Percentiles rank a stretch among this genome's conserved stretches.
Conservation (phyloP, 352 stramenopile genomes). For the Vaucheria bursata region DNA sequence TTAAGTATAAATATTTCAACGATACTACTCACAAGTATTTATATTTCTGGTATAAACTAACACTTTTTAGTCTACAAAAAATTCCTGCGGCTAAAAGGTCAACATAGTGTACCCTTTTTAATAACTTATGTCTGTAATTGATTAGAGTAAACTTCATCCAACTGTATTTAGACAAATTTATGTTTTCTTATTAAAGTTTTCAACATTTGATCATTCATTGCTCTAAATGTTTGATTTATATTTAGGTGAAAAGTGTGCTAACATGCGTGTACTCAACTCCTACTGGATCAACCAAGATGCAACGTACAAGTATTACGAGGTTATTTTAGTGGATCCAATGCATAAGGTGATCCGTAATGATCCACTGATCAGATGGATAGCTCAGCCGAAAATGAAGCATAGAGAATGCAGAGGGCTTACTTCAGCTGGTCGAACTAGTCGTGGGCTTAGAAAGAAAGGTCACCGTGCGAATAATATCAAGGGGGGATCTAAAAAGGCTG, state of each 20-base stretch:
- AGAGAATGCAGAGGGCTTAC: conserved; percentile 96
- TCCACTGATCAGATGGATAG: conserved; percentile 99
- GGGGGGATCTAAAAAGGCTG: conserved; percentile 85
- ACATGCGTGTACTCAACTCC: conserved; percentile 98
- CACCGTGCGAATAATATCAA: conserved; percentile 99
- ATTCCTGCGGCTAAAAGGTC: conserved; percentile 52
- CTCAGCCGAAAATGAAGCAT: conserved; percentile 97
- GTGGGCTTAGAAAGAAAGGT: conserved; percentile 93
- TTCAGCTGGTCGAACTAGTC: conserved; percentile 86
- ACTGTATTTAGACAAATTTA: conserved; percentile 99
- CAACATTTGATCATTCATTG: conserved; percentile 98
- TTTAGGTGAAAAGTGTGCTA: conserved; percentile 89
- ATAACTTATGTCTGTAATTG: conserved; percentile 96
- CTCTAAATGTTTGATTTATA: conserved; percentile 95
- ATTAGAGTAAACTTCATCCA: conserved; percentile 96
- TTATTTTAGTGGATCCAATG: conserved; percentile 97
- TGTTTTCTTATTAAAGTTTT: conserved; percentile 99
- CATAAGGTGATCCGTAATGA: conserved; percentile 97
- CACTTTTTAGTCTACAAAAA: too few relatives aligned
- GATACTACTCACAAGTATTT: too few relatives aligned
- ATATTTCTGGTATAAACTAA: too few relatives aligned
- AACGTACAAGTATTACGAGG: conserved; percentile 99
- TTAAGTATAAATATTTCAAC: too few relatives aligned
- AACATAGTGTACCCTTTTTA: conserved; percentile 93
- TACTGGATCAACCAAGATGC: conserved; percentile 99